Evolutionary conservation across 495 filamentous ascomycete species (phyloP), one percentile per base, ranked within the genome.

Genomic region (Diplogelasinospora grovesii): DNA sequence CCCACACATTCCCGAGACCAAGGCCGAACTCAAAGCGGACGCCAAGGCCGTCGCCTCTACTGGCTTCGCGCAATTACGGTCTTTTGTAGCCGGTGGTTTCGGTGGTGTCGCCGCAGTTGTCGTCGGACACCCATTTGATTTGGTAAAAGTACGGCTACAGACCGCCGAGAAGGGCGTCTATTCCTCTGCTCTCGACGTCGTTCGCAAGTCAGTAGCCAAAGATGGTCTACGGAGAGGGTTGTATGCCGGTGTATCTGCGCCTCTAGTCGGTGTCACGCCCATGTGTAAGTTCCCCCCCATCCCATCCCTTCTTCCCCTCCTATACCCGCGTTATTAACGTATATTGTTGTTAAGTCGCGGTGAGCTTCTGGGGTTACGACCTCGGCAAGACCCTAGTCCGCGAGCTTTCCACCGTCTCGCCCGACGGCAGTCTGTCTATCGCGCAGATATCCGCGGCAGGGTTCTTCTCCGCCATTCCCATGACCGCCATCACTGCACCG

Each of bases 361-460:
- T 98, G 33, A 95, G 88, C 59, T 98, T 98, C 75, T 98, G 92
- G 86, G 92, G 92, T 50, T 99, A 95, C 66, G 92, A 95, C 61
- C 69, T 95, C 38, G 93, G 92, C 65, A 95, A 99, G 65, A 69
- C 75, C 40, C 72, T 99, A 49, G 86, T 97, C 36, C 73, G 78
- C 50, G 67, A 62, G 40, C 61, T 84, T 45, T 83, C 81, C 28
- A 73, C 71, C 5, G 78, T 89, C 21, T 59, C 77, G 14, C 66
- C 83, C 55, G 73, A 82, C 61, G 69, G 73, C 52, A 69, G 65
- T 44, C 81, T 85, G 64, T 82, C 81, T 15, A 85, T 95, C 56
- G 83, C 74, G 18, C 92, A 97, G 62, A 82, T 93, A 69, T 88
- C 86, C 21, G 77, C 85, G 18, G 92, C 92, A 9, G 92, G 92